phyloP scores from a whole-genome alignment of 306 rosid species.

The Quercus berberidifolia region DNA sequence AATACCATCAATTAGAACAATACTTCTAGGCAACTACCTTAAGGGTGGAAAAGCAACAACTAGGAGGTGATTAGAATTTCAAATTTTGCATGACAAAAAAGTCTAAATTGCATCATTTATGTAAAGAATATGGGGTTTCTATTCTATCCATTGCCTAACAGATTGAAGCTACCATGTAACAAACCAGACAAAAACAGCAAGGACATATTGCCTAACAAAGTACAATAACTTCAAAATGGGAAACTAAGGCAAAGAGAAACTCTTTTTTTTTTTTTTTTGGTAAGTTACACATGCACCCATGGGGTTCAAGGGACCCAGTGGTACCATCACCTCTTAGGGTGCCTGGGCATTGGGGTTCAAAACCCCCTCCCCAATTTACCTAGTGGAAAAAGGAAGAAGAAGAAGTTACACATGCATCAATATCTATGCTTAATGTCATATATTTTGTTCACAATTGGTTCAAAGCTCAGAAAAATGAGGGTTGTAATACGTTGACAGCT shows the following conservation, averaged over 20 bases:
- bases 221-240: neutral
- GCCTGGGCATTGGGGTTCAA: no score
- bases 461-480: no score
- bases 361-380: no score
- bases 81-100: neutral
- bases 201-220: neutral
- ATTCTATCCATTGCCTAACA: slow-evolving; percentile 11
- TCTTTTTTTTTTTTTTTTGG: no score
- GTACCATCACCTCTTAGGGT: no score
- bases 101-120: neutral
- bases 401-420: no score
- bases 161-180: slow-evolving; percentile 14
- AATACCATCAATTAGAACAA: slow-evolving; percentile 20
- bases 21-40: slow-evolving; percentile 5
- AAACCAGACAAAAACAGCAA: neutral
- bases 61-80: neutral
- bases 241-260: neutral
- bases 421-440: no score
- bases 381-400: no score
- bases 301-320: no score
- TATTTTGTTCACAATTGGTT: no score
- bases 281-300: no score
- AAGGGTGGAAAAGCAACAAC: neutral
- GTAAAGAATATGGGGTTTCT: neutral
- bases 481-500: no score